Evolutionary conservation across 352 stramenopile species (phyloP).

Genomic region (Globisporangium nodosum): DNA sequence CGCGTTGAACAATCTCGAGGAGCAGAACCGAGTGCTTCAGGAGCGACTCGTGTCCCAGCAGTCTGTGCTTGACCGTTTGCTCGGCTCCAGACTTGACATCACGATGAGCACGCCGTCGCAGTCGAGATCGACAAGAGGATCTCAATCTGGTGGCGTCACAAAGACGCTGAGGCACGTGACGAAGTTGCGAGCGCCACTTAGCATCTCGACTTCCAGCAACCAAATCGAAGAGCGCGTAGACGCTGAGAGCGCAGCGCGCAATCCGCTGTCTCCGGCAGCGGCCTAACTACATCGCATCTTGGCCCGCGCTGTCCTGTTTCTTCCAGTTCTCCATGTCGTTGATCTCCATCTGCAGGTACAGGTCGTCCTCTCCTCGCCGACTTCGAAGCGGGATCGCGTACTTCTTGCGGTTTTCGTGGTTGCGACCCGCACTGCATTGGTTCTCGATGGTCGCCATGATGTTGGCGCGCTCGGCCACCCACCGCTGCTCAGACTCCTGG

Average conservation of each 20-base stretch:
- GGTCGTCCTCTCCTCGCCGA: constrained; percentile 24
- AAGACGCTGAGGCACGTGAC: neutral
- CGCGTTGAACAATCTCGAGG: constrained; percentile 12
- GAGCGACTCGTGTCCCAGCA: constrained; percentile 31
- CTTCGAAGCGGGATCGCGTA: constrained; percentile 40
- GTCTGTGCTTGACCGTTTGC: constrained; percentile 24
- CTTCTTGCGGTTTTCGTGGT: constrained; percentile 25
- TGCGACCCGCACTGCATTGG: constrained; percentile 27
- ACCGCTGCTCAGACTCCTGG: constrained; percentile 53
- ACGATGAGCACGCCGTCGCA: neutral
- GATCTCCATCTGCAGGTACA: constrained; percentile 47
- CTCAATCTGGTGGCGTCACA: neutral
- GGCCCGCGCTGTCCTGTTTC: constrained; percentile 8
- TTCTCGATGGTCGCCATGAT: constrained; percentile 64
- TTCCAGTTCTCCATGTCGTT: constrained; percentile 43
- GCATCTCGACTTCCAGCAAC: neutral
- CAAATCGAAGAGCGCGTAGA: neutral
- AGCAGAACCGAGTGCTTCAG: constrained; percentile 26
- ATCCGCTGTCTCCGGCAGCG: constrained; percentile 2
- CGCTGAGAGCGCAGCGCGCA: neutral
- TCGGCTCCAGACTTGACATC: constrained; percentile 21
- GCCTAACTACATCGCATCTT: neutral
- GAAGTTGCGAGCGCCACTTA: neutral
- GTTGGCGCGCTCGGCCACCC: constrained; percentile 57
- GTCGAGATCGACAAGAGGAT: neutral